A percentile compares a stretch with the other conserved stretches of the same genome.
Conservation (phyloP, 192 early-diverging fungal species). For the Gigaspora rosea region DNA sequence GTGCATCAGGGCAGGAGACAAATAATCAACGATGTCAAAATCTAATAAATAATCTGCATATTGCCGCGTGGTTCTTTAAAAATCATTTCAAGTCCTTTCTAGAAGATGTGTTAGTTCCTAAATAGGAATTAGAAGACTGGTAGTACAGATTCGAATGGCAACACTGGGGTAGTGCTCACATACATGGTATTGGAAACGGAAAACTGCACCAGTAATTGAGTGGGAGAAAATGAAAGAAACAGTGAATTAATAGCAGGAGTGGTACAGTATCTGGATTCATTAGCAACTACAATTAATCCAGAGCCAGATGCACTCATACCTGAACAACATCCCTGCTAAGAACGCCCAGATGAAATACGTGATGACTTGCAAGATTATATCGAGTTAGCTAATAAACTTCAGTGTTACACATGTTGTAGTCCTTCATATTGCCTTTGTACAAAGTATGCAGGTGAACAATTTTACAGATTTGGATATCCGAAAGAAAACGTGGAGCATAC, state of each 20-base stretch:
- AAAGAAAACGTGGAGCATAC: not conserved
- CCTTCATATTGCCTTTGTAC: not conserved
- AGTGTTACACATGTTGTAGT: not conserved
- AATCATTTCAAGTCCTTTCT: not conserved
- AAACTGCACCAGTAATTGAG: not conserved
- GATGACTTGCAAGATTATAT: not conserved
- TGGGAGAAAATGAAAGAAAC: constrained; percentile 17
- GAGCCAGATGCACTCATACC: not conserved
- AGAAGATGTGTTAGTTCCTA: not conserved
- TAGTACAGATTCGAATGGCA: too few species aligned
- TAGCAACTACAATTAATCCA: constrained; percentile 14
- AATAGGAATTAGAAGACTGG: not conserved
- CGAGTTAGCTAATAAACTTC: not conserved
- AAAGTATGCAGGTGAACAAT: not conserved
- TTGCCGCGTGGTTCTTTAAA: constrained; percentile 6
- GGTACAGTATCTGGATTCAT: not conserved
- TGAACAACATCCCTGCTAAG: not conserved
- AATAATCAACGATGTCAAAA: not conserved
- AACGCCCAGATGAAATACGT: not conserved
- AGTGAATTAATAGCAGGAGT: not conserved
- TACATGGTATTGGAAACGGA: not conserved
- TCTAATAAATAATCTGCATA: not conserved
- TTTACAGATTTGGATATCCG: not conserved
- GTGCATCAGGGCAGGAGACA: too few species aligned
- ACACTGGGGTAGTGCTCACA: not conserved